Conservation (phyloP, 306 rosid genomes). For the Cicer arietinum region DNA sequence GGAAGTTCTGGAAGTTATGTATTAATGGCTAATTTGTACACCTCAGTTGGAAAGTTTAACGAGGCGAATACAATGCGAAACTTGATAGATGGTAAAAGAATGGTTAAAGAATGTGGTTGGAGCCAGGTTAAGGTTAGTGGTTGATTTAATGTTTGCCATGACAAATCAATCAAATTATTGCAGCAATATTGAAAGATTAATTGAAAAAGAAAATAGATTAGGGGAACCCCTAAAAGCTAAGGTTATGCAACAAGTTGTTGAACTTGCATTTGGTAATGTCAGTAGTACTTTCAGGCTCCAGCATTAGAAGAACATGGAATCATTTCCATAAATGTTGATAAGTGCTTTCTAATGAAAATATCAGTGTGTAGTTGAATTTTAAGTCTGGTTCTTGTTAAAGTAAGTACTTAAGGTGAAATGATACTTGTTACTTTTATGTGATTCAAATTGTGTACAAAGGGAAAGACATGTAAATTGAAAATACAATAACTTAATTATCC, state of each 20-base stretch:
- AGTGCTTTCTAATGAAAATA: too few species aligned
- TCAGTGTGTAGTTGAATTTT: too few species aligned
- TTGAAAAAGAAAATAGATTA: conserved; percentile 33
- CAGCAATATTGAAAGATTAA: conserved; percentile 12
- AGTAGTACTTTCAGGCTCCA: background rate
- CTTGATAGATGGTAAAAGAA: conserved; percentile 55
- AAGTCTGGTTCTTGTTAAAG: too few species aligned
- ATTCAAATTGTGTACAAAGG: too few species aligned
- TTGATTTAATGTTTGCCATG: background rate
- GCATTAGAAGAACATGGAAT: background rate
- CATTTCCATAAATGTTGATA: too few species aligned
- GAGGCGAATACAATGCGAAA: conserved; percentile 59
- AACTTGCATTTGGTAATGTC: background rate
- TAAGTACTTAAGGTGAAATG: too few species aligned
- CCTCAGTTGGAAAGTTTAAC: conserved; percentile 72
- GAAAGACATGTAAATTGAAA: too few species aligned
- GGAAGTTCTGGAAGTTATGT: conserved; percentile 56
- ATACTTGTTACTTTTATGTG: too few species aligned
- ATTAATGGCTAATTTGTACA: conserved; percentile 65
- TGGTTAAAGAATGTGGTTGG: conserved; percentile 53
- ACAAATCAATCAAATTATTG: conserved; percentile 28
- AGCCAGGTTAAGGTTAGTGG: conserved; percentile 1
- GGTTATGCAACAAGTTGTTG: conserved; percentile 16
- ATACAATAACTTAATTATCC: too few species aligned
- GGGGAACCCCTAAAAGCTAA: conserved; percentile 14